Conservation (phyloP, 805 yeast species). For the Candida rishiriensis region DNA sequence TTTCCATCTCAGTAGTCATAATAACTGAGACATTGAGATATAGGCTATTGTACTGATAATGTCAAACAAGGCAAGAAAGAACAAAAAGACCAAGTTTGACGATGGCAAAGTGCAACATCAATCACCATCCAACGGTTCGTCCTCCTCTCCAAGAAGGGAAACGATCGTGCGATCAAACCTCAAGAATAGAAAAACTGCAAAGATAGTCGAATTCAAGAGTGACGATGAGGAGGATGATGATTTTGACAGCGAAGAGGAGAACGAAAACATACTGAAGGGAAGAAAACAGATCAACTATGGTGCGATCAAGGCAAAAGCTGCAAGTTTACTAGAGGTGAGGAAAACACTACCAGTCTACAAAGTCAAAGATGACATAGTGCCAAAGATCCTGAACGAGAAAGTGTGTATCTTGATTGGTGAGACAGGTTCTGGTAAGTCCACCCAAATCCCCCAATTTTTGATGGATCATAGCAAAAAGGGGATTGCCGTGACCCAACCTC, state of each 20-base stretch:
- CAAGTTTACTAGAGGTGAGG: conserved; percentile 46
- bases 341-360: conserved; percentile 69
- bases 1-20: background rate
- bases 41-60: background rate
- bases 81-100: conserved; percentile 24
- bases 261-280: conserved; percentile 17
- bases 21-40: background rate
- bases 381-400: conserved; percentile 48
- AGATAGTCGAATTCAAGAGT: conserved; percentile 6
- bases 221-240: conserved; percentile 12
- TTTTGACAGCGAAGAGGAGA: conserved; percentile 18
- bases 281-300: conserved; percentile 12
- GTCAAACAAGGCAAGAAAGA: conserved; percentile 15
- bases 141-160: background rate
- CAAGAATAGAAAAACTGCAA: background rate
- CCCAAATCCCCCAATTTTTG: conserved; percentile 93
- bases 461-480: conserved; percentile 47
- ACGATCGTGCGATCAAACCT: background rate
- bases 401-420: conserved; percentile 89
- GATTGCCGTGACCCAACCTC: conserved; percentile 93
- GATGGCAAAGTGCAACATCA: conserved; percentile 3
- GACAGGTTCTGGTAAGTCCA: conserved; percentile 97
- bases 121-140: background rate
- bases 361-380: conserved; percentile 59
- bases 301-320: conserved; percentile 36